Evolutionary conservation across 2,329 filamentous ascomycete species (phyloP).

Genomic region (Fusarium fracticaudum): DNA sequence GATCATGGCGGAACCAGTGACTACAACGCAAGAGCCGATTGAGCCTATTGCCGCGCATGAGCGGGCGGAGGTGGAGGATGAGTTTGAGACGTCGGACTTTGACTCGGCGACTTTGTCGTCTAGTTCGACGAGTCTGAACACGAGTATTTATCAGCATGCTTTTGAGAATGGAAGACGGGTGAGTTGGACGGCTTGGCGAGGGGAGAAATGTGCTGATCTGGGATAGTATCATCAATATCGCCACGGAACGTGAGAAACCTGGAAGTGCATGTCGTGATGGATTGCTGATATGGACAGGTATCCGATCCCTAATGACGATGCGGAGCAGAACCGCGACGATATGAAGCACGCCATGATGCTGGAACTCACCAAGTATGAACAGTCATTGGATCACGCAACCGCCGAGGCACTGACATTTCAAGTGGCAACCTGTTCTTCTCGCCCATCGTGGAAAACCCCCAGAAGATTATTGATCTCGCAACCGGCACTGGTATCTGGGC

Average conservation of each 20-base stretch:
- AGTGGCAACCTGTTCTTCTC: constrained; percentile 37
- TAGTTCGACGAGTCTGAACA: constrained; percentile 32
- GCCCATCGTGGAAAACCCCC: constrained; percentile 18
- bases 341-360: constrained; percentile 47
- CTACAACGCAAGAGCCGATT: not conserved
- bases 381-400: rapidly evolving
- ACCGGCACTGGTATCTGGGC: constrained; percentile 40
- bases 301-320: constrained; percentile 42
- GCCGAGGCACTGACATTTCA: not conserved
- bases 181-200: rapidly evolving
- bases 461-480: constrained; percentile 38
- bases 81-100: constrained; percentile 35
- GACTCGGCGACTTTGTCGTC: constrained; percentile 24
- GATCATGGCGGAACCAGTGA: constrained; percentile 7
- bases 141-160: constrained; percentile 38
- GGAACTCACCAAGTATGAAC: constrained; percentile 37
- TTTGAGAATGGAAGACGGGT: constrained; percentile 41
- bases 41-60: constrained; percentile 13
- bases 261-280: rapidly evolving
- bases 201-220: not conserved
- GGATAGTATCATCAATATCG: constrained; percentile 38
- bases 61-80: constrained; percentile 24
- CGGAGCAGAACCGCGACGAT: constrained; percentile 41
- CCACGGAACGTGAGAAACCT: constrained; percentile 27
- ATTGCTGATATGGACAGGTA: constrained; percentile 35